Evolutionary conservation across 257 asterid species (phyloP).

Genomic region (Solanum sejunctum): DNA sequence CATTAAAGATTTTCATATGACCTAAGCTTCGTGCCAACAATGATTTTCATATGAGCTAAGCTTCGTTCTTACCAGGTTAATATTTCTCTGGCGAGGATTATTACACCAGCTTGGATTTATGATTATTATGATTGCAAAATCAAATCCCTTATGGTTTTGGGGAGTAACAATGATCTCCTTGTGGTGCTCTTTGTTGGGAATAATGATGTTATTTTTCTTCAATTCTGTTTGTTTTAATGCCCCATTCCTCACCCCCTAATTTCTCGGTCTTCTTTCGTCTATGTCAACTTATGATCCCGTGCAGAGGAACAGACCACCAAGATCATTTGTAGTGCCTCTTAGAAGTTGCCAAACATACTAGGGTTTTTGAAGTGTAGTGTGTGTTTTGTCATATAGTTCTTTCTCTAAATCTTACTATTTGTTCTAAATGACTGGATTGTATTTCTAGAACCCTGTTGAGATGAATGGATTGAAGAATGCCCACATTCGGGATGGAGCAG

Average conservation of each 20-base stretch:
- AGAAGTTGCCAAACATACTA: background rate
- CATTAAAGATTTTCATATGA: background rate
- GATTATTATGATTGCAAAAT: background rate
- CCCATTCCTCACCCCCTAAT: background rate
- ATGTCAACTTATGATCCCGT: background rate
- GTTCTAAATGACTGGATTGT: constrained; percentile 3
- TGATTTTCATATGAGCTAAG: too few species aligned
- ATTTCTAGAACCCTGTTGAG: constrained; percentile 77
- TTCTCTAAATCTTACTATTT: background rate
- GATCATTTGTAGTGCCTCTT: background rate
- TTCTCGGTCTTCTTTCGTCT: background rate
- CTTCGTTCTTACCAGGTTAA: background rate
- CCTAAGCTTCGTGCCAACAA: too few species aligned
- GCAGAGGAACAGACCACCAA: background rate
- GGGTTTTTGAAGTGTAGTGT: background rate
- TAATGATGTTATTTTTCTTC: background rate
- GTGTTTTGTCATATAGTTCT: background rate
- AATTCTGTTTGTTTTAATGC: background rate
- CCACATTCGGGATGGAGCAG: constrained; percentile 94
- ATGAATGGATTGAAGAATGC: constrained; percentile 88
- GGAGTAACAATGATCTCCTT: background rate
- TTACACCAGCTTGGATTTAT: background rate
- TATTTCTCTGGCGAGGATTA: background rate
- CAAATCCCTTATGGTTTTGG: background rate
- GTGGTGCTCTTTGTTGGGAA: background rate